These are phyloP conservation scores for Diatrype stigma DNA, from an alignment of 2,329 filamentous ascomycete genomes.

Conservation along the genomic window DNA sequence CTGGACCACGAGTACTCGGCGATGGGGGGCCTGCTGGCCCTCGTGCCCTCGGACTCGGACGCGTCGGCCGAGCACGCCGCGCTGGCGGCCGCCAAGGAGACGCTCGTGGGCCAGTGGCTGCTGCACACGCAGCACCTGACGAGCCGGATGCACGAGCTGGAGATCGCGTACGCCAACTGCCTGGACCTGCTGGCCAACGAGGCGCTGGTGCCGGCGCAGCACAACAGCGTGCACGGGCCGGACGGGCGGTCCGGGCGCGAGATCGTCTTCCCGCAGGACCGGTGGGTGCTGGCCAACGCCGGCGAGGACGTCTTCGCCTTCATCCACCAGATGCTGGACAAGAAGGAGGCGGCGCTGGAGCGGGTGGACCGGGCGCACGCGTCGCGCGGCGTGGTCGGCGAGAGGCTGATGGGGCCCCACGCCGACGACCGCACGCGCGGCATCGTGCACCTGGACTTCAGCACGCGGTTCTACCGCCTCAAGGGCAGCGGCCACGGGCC, in stretches of 20 bases:
- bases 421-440: constrained; percentile 35
- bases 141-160: constrained; percentile 53
- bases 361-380: constrained; percentile 30
- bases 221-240: constrained; percentile 49
- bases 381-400: constrained; percentile 37
- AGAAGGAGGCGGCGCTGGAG: constrained; percentile 37
- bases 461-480: constrained; percentile 50
- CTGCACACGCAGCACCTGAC: constrained; percentile 50
- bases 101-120: constrained; percentile 55
- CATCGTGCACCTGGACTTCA: constrained; percentile 44
- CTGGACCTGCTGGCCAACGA: constrained; percentile 47
- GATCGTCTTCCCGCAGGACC: constrained; percentile 51
- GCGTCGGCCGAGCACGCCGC: constrained; percentile 32
- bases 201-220: constrained; percentile 45
- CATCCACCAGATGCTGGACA: constrained; percentile 45
- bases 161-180: constrained; percentile 47
- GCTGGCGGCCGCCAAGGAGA: constrained; percentile 39
- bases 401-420: constrained; percentile 33
- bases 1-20: constrained; percentile 56
- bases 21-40: constrained; percentile 51
- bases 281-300: constrained; percentile 51
- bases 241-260: constrained; percentile 49
- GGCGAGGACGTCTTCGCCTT: constrained; percentile 46
- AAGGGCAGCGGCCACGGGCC: constrained; percentile 40
- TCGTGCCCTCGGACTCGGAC: constrained; percentile 43